phyloP scores from a whole-genome alignment of 257 asterid species.

The Ehretia macrophylla region DNA sequence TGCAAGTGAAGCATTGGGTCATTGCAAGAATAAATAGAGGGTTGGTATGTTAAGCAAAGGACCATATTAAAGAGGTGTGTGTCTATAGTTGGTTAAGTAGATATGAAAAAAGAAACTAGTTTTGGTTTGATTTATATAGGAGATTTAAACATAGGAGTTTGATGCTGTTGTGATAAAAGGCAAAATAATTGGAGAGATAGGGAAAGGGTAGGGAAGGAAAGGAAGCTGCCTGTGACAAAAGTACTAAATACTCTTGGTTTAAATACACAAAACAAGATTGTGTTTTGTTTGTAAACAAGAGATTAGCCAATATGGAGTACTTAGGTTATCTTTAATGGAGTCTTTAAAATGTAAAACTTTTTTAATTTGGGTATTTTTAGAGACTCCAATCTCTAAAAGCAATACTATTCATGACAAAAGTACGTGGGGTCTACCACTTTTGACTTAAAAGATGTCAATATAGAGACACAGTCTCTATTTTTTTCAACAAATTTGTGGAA shows the following conservation, averaged over 20 bases:
- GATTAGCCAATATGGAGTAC: no score
- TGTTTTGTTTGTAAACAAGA: neutral
- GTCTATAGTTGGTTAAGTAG: constrained; percentile 25
- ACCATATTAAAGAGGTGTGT: constrained; percentile 36
- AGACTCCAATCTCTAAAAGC: no score
- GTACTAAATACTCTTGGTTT: constrained; percentile 10
- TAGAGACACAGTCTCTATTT: no score
- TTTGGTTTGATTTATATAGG: constrained; percentile 12
- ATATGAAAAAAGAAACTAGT: constrained; percentile 21
- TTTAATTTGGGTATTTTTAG: no score
- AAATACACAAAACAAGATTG: neutral
- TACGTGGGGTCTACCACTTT: no score
- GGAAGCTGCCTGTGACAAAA: constrained; percentile 40
- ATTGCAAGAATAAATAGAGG: constrained; percentile 27
- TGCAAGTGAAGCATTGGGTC: constrained; percentile 31
- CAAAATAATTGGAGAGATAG: constrained; percentile 44
- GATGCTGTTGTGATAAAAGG: constrained; percentile 49
- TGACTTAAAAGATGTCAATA: no score
- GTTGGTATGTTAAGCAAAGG: constrained; percentile 32
- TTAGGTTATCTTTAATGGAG: no score
- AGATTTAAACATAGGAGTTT: constrained; percentile 26
- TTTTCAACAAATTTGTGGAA: no score
- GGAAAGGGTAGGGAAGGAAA: constrained; percentile 6
- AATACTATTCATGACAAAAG: no score
- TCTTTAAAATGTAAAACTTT: no score